A percentile compares a stretch with the other conserved stretches of the same genome.
Conservation (phyloP, 371 early-diverging fungal species). For the Mucor saturninus region DNA sequence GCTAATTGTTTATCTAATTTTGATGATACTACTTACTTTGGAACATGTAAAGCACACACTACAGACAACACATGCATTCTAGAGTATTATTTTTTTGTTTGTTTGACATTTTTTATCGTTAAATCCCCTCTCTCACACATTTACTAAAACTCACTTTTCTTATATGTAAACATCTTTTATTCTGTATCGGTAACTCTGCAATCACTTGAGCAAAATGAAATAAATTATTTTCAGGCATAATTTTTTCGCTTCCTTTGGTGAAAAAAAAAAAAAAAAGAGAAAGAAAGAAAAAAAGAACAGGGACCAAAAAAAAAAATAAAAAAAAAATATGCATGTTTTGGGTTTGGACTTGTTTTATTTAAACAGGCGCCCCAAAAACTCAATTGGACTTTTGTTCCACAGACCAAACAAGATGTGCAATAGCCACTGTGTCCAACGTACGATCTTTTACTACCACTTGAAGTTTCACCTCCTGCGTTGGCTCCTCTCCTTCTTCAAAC, state of each 20-base stretch:
- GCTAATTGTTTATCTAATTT: neutral
- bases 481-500: conserved; percentile 6
- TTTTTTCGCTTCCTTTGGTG: neutral
- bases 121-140: no score
- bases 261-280: conserved; percentile 2
- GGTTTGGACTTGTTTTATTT: neutral
- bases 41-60: conserved; percentile 35
- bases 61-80: conserved; percentile 35
- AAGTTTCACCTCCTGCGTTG: conserved; percentile 27
- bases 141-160: conserved; percentile 8
- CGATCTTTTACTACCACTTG: conserved; percentile 54
- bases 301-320: neutral
- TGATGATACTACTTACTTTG: conserved; percentile 14
- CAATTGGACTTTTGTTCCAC: conserved; percentile 32
- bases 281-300: conserved; percentile 10
- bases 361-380: neutral
- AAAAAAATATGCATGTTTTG: neutral
- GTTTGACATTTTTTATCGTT: neutral
- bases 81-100: neutral
- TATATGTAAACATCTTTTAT: conserved; percentile 14
- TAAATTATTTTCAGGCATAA: conserved; percentile 29
- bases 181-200: conserved; percentile 24
- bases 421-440: conserved; percentile 50
- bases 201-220: conserved; percentile 31
- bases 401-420: conserved; percentile 44